Base-by-base conservation (phyloP, 2,329 filamentous ascomycete genomes). In the Capronia americana region DNA sequence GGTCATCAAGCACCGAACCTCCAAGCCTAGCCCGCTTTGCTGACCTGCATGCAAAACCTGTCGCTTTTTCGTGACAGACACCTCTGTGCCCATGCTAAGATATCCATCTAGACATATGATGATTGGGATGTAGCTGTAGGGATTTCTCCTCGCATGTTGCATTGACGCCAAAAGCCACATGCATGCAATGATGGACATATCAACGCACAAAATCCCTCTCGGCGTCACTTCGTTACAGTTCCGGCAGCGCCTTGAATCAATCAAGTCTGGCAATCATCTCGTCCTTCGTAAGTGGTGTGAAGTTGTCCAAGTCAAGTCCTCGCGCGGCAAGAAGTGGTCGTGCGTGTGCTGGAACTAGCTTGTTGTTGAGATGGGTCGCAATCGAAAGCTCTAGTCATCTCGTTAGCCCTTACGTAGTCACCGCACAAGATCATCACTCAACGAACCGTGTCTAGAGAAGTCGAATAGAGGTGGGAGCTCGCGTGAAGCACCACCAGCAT, bases 241-340 rank as follows among this genome's bases (percentile, higher is more conserved):
- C 53, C 46, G 70, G 68, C 69, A 68, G 69, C 55, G 48, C 65
- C 68, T 75, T 75, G 74, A 77, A 80, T 93, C 90, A 99, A 82
- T 99, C 95, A 80, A 99, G 85, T 80, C 93, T 92, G 66, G 95
- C 95, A 83, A 97, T 92, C 95, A 99, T 98, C 79, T 97, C 92
- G 75, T 95, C 90, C 84, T 93, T 96, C 75, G 90, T 84, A 83
- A 99, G 85, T 54, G 94, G 94, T 74, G 89, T 92, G 80, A 99
- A 92, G 79, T 93, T 93, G 80, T 97, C 92, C 75, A 97, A 92
- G 78, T 98, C 93, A 73, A 99, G 86, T 62, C 92, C 93, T 75
- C 88, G 89, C 56, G 89, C 85, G 69, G 87, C 87, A 67, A 99
- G 85, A 66, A 88, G 84, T 24, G 92, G 83, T 75, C 89, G 89